These are phyloP conservation scores for Macrotyloma uniflorum DNA, from an alignment of 306 rosid species.

Conservation along the genomic window DNA sequence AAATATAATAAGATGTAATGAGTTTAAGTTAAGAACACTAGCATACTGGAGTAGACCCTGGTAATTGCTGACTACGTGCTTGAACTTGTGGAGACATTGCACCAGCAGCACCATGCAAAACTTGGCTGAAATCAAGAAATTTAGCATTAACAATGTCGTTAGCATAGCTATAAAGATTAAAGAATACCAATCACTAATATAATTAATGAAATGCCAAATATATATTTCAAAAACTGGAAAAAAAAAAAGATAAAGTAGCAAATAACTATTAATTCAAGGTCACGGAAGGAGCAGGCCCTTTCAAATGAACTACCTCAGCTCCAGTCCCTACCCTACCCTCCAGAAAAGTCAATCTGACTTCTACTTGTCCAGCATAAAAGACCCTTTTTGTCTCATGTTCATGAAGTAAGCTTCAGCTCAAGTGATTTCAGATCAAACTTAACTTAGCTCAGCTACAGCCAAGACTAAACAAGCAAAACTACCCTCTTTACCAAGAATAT, in stretches of 20 bases:
- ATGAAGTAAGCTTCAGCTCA: neutral
- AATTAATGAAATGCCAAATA: conserved; percentile 13
- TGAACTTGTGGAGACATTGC: conserved; percentile 92
- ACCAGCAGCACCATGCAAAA: conserved; percentile 85
- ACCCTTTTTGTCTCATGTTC: neutral
- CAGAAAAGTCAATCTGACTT: neutral
- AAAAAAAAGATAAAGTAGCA: neutral
- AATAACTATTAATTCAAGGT: conserved; percentile 18
- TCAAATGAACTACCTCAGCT: conserved; percentile 8
- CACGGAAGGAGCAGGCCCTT: conserved; percentile 6
- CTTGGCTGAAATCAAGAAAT: conserved; percentile 70
- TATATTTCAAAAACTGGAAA: neutral
- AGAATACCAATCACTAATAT: conserved; percentile 3
- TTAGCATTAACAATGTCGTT: conserved; percentile 26
- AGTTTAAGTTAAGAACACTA: conserved; percentile 26
- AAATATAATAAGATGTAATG: conserved; percentile 25
- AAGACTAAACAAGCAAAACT: conserved; percentile 13
- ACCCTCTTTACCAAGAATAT: conserved; percentile 12
- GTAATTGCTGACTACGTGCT: conserved; percentile 85
- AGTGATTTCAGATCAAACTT: neutral
- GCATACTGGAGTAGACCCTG: conserved; percentile 88
- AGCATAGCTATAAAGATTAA: neutral
- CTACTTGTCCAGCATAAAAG: neutral
- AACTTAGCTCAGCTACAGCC: neutral
- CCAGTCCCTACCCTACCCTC: neutral